Percentiles rank a stretch among this genome's conserved stretches.
phyloP scores from a whole-genome alignment of 2,329 filamentous ascomycete species.

The Pestalotiopsis sp. region DNA sequence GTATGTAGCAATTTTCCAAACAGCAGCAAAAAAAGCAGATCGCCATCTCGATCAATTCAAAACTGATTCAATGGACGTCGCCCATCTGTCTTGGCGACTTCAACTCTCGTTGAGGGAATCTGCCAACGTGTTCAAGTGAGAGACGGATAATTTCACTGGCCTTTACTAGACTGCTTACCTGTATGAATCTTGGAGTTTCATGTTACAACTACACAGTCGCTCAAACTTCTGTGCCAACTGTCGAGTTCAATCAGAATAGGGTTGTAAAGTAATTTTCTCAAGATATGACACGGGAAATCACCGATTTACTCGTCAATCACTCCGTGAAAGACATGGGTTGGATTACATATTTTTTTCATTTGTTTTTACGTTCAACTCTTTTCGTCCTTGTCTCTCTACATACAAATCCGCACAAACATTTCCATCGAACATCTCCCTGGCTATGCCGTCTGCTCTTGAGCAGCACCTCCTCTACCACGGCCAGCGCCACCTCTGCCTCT shows the following conservation, averaged over 20 bases:
- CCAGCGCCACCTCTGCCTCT: conserved; percentile 8
- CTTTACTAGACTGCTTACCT: too few relatives aligned
- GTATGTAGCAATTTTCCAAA: not conserved
- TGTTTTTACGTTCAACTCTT: not conserved
- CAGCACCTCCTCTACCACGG: conserved; percentile 3
- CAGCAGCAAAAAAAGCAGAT: not conserved
- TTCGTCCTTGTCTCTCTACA: not conserved
- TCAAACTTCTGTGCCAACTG: too few relatives aligned
- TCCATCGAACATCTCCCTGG: not conserved
- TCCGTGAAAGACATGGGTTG: not conserved
- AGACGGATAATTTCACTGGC: too few relatives aligned
- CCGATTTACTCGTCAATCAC: not conserved
- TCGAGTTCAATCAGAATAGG: too few relatives aligned
- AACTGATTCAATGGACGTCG: not conserved
- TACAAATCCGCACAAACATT: too few relatives aligned
- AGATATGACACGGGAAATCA: not conserved
- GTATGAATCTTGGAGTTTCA: too few relatives aligned
- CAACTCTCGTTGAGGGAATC: too few relatives aligned
- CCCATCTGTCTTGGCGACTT: too few relatives aligned
- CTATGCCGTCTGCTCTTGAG: not conserved
- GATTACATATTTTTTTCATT: not conserved
- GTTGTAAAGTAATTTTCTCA: not conserved
- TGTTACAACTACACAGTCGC: too few relatives aligned
- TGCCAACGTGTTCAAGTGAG: too few relatives aligned
- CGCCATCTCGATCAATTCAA: not conserved